A percentile compares a stretch with the other conserved stretches of the same genome.
phyloP scores from a whole-genome alignment of 768 basidiomycete genomes.

The Tylopilus rubrobrunneus region DNA sequence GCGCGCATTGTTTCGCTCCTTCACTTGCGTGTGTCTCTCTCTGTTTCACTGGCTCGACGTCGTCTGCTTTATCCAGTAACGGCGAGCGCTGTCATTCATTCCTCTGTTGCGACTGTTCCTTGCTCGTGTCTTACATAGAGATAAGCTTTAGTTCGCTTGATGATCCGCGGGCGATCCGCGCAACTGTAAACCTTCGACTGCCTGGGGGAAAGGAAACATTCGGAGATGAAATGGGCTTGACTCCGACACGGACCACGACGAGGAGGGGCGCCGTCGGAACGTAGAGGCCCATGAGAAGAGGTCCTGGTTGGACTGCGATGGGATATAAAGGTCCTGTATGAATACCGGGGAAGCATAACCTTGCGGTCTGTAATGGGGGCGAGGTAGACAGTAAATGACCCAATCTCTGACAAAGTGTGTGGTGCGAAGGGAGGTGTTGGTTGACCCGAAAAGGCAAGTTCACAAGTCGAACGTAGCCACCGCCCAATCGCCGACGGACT shows the following conservation, averaged over 20 bases:
- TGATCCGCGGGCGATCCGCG: conserved; percentile 27
- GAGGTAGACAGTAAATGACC: background rate
- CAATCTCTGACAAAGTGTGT: background rate
- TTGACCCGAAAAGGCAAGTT: conserved; percentile 15
- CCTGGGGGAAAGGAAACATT: conserved; percentile 11
- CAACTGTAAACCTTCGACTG: conserved; percentile 19
- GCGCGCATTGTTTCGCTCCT: conserved; percentile 2
- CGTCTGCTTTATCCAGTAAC: conserved; percentile 7
- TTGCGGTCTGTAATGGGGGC: background rate
- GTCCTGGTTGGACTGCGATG: background rate
- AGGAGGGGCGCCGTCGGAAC: background rate
- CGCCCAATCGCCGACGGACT: conserved; percentile 10
- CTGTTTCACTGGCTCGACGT: conserved; percentile 4
- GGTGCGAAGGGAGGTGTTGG: background rate
- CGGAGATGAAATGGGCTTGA: conserved; percentile 27
- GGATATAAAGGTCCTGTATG: background rate
- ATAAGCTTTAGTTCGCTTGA: conserved; percentile 9
- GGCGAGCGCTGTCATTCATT: conserved; percentile 9
- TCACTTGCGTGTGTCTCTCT: conserved; percentile 2
- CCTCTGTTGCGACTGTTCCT: conserved; percentile 1
- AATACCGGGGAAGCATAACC: background rate
- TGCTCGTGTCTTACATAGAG: conserved; percentile 10
- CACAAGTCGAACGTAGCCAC: conserved; percentile 4
- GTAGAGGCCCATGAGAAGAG: background rate
- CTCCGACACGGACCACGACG: conserved; percentile 17